Evolutionary conservation across 2,329 filamentous ascomycete species (phyloP), one percentile per base, ranked within the genome.

Genomic region (Ambrosiella cleistominuta): DNA sequence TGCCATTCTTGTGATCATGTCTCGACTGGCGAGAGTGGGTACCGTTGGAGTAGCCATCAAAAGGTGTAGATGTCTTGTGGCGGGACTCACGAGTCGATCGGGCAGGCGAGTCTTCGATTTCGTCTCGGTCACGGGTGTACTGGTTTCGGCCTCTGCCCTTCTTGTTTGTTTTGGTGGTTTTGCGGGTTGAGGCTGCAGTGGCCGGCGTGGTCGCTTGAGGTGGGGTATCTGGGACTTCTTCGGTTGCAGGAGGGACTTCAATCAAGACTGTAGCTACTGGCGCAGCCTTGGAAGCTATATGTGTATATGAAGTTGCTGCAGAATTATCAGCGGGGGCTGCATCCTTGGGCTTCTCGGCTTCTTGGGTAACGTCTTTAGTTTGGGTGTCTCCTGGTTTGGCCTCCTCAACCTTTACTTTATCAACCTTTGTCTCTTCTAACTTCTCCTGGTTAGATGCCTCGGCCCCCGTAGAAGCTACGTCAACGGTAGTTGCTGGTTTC

Each of bases 61-160:
- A 53, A 7, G 56, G 36, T 13, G 37, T 15, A 27, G 58, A 17
- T 4, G 51, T 49, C 38, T 60, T 60, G 38, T 60, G 56, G 12
- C 59, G 59, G 7, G 56, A 56, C 72, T 67, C 75, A 70, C 67
- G 78, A 71, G 63, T 79, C 59, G 79, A 77, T 62, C 80, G 70
- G 44, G 74, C 72, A 8, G 80, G 78, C 3, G 81, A 81, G 35
- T 74, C 77, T 36, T 80, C 77, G 37, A 74, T 74, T 15, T 76
- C 74, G 53, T 88, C 85, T 51, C 82, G 79, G 62, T 90, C 85
- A 66, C 84, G 85, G 0, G 85, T 90, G 65, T 91, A 90, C 68
- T 93, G 88, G 63, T 91, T 93, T 62, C 85, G 82, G 15, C 85
- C 84, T 60, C 83, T 82, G 40, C 77, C 81, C 62, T 84, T 82